Percentiles rank a stretch among this genome's conserved stretches.
Evolutionary conservation across 2,329 filamentous ascomycete species (phyloP).

Genomic region (Aspergillus sp.): DNA sequence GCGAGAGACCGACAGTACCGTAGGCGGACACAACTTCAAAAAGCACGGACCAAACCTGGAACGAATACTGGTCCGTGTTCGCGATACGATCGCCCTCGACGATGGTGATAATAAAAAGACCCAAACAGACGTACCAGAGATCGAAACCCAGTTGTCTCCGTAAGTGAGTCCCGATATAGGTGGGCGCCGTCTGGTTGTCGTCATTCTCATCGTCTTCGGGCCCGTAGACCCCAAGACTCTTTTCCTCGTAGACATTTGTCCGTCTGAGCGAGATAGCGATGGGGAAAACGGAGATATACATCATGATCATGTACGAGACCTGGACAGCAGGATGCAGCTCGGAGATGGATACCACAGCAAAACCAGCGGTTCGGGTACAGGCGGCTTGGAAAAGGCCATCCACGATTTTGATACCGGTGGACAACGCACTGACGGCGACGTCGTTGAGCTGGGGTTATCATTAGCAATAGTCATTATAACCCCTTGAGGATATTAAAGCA

Average conservation of each 20-base stretch:
- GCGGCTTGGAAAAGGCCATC: conserved; percentile 88
- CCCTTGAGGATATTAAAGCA: background rate
- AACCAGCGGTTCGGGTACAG: conserved; percentile 86
- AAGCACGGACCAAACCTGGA: conserved; percentile 68
- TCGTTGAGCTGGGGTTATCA: conserved; percentile 57
- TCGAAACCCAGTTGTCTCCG: conserved; percentile 94
- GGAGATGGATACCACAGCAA: conserved; percentile 74
- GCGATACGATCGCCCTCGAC: conserved; percentile 74
- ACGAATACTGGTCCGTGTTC: conserved; percentile 56
- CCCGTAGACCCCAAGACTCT: conserved; percentile 66
- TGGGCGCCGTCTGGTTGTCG: conserved; percentile 61
- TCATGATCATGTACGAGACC: conserved; percentile 96
- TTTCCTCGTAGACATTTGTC: conserved; percentile 94
- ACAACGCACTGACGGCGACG: conserved; percentile 64
- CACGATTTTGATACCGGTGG: conserved; percentile 73
- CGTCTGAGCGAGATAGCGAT: conserved; percentile 91
- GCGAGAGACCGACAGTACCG: conserved; percentile 86
- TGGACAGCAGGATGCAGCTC: conserved; percentile 84
- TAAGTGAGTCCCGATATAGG: conserved; percentile 88
- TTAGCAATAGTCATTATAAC: background rate
- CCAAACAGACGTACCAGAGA: conserved; percentile 93
- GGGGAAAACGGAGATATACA: conserved; percentile 97
- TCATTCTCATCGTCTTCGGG: conserved; percentile 58
- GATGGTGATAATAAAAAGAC: conserved; percentile 89
- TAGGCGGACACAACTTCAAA: conserved; percentile 91